Base-by-base conservation (phyloP, 352 stramenopile genomes). In the Globisporangium alternatum region DNA sequence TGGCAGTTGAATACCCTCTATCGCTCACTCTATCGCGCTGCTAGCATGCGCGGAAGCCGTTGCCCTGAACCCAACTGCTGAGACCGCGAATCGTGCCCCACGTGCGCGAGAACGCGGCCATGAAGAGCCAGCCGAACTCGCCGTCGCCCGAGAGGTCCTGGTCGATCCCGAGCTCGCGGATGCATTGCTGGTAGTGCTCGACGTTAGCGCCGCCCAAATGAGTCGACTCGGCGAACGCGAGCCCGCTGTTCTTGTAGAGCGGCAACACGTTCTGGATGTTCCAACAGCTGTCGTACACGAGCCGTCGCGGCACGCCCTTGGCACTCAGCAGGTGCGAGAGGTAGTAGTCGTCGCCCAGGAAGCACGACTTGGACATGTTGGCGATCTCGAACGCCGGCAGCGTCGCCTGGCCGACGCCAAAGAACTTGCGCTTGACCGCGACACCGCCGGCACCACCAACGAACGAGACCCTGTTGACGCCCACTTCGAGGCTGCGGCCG, bases 151-250 rank as follows among this genome's bases (percentile, higher is more conserved):
- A 86, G 5, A 86, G 69, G 33, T 82, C 75, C 33, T 82, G 67
- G 13, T 84, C 71, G 19, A 65, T 45, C 9, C 78, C 78, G 1
- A 87, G 49, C 39, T 84, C 74, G 0, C 69, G 69, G 39, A 87
- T 87, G 51, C 78, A 84, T 48, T 84, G 67, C 57, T 87, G 78
- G 30, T 87, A 87, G 61, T 87, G 73, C 63, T 83, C 75, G 22
- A 87, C 78, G 39, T 87, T 87, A 2, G 78, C 74, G n/a, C 75
- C 76, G 4, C 78, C 74, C 1, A 76, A 67, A 44, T 84, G 75
- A 2, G 65, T 45, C 6, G 75, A 81, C 30, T 68, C 58, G 12
- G 67, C 69, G 44, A 64, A 63, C 5, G 73, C 81, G 8, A 87
- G 57, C 13, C 78, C 78, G 1, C 62, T 65, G 31, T 74, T 66